phyloP scores from a whole-genome alignment of 2,329 filamentous ascomycete genomes.

The Apiospora phragmitis region DNA sequence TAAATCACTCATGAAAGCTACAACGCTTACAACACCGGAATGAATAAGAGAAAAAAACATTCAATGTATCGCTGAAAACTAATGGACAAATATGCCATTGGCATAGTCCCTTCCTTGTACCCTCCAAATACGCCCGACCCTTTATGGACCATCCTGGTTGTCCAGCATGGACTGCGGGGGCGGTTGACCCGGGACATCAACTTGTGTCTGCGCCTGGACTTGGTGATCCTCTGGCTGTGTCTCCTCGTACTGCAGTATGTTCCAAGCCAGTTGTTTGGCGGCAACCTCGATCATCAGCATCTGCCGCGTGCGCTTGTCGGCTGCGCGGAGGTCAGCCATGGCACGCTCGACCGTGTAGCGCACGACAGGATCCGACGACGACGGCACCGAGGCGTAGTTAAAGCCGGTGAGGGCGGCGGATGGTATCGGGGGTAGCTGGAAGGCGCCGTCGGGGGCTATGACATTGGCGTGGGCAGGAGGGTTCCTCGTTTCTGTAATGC shows the following conservation, averaged over 20 bases:
- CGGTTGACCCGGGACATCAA: conserved; percentile 10
- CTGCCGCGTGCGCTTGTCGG: conserved; percentile 45
- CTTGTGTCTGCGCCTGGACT: conserved; percentile 18
- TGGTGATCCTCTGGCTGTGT: conserved; percentile 31
- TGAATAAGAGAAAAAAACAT: background rate
- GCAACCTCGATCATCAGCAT: conserved; percentile 54
- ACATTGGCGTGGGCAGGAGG: conserved; percentile 36
- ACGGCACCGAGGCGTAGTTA: conserved; percentile 32
- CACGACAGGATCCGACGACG: conserved; percentile 38
- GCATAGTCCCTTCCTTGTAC: background rate
- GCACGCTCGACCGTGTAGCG: conserved; percentile 46
- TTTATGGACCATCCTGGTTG: conserved; percentile 3
- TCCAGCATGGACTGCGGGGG: conserved; percentile 14
- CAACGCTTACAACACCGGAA: background rate
- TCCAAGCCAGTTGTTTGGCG: conserved; percentile 55
- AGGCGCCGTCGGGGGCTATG: conserved; percentile 28
- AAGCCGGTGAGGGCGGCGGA: conserved; percentile 31
- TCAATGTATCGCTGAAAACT: background rate
- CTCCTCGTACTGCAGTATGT: conserved; percentile 53
- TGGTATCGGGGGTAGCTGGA: conserved; percentile 30
- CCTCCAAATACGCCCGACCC: background rate
- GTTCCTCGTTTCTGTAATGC: conserved; percentile 45
- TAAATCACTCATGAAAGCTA: background rate
- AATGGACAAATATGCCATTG: background rate
- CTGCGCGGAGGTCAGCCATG: conserved; percentile 44